phyloP scores from a whole-genome alignment of 108 stramenopile species.

The Ochromonas danica region DNA sequence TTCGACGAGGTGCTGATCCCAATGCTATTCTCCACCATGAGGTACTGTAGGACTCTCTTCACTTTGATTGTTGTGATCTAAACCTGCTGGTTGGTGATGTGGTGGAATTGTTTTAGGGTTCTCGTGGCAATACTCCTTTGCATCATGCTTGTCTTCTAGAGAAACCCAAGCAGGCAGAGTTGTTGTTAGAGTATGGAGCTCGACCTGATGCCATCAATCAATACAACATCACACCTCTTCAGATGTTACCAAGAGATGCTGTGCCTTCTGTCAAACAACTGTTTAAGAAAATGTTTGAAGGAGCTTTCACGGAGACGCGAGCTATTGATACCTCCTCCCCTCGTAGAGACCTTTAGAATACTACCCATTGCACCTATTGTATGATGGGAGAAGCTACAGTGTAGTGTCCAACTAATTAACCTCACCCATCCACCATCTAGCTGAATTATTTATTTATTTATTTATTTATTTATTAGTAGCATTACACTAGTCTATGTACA shows the following conservation, averaged over 20 bases:
- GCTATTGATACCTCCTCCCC: no score
- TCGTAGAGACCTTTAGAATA: no score
- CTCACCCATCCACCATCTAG: no score
- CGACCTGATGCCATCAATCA: background rate
- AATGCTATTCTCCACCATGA: conserved; percentile 19
- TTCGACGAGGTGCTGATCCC: conserved; percentile 30
- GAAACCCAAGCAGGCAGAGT: conserved; percentile 30
- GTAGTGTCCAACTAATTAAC: no score
- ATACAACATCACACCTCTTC: background rate
- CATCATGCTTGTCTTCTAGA: conserved; percentile 33
- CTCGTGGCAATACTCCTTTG: conserved; percentile 33
- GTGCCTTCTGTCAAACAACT: conserved; percentile 11
- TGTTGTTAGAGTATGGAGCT: conserved; percentile 31
- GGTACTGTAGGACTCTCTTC: background rate
- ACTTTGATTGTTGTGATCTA: background rate
- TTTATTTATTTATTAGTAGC: no score
- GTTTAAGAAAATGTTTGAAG: conserved; percentile 36
- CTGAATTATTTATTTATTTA: no score
- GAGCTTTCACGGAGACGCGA: background rate
- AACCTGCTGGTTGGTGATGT: no score
- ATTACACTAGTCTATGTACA: no score
- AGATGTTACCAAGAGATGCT: conserved; percentile 20
- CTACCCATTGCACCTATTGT: no score
- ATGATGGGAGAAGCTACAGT: no score
- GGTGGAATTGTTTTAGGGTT: no score